A percentile compares a stretch with the other conserved stretches of the same genome.
Conservation (phyloP, 495 filamentous ascomycete genomes). For the Penicillium cinerascens region DNA sequence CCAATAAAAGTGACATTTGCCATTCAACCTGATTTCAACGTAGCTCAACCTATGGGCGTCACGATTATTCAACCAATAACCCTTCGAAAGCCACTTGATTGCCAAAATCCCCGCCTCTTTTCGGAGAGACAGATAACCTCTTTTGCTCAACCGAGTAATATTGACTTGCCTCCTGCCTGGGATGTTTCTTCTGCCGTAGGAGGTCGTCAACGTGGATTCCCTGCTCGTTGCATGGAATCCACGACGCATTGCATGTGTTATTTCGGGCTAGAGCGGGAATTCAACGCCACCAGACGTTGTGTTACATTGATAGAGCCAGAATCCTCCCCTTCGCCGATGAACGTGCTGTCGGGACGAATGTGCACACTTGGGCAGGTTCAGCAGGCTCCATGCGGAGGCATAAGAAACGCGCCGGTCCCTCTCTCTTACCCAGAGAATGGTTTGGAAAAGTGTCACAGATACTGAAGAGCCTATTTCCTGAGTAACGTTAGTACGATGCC, state of each 20-base stretch:
- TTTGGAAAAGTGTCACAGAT: neutral
- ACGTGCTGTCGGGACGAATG: neutral
- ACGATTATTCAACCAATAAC: too few species aligned
- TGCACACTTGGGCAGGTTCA: neutral
- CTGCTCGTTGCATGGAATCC: too few species aligned
- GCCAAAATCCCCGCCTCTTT: neutral
- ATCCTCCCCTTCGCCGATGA: neutral
- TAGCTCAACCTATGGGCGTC: neutral
- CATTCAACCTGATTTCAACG: neutral
- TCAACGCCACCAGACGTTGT: neutral
- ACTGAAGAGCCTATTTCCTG: neutral
- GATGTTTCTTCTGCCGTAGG: too few species aligned
- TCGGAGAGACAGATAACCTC: too few species aligned
- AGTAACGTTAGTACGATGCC: neutral
- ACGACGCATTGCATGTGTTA: too few species aligned
- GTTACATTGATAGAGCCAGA: neutral
- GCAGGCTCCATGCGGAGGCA: neutral
- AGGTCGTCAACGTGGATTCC: too few species aligned
- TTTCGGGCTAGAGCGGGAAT: too few species aligned
- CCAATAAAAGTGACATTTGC: constrained; percentile 18
- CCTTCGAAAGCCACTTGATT: neutral
- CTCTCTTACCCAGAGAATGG: neutral
- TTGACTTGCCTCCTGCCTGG: too few species aligned
- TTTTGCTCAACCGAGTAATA: too few species aligned
- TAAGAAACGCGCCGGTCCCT: neutral